Evolutionary conservation across 306 rosid genomes (phyloP).

Genomic region (Casuarina equisetifolia): DNA sequence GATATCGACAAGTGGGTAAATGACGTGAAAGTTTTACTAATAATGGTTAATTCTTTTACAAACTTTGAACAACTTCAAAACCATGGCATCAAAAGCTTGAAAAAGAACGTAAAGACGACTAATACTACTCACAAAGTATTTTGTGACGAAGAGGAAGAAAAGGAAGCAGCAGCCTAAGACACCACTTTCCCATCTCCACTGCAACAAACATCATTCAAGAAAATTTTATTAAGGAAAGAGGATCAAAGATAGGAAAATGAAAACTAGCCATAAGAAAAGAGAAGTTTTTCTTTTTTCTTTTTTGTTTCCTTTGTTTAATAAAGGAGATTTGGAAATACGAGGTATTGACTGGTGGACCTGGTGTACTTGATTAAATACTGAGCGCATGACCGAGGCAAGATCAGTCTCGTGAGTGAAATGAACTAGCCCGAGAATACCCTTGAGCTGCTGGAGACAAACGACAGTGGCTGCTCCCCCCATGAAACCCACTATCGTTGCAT

Average conservation of each 20-base stretch:
- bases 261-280: too few relatives aligned
- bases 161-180: slow-evolving; percentile 47
- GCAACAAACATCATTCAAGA: neutral
- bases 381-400: slow-evolving; percentile 70
- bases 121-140: slow-evolving; percentile 56
- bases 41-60: slow-evolving; percentile 2
- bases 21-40: neutral
- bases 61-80: neutral
- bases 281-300: too few relatives aligned
- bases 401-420: slow-evolving; percentile 78
- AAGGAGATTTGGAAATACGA: too few relatives aligned
- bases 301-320: too few relatives aligned
- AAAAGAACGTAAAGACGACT: slow-evolving; percentile 7
- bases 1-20: neutral
- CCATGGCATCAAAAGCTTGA: neutral
- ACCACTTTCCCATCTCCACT: slow-evolving; percentile 64
- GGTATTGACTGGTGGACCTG: slow-evolving; percentile 36
- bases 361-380: slow-evolving; percentile 70
- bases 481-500: slow-evolving; percentile 93
- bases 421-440: slow-evolving; percentile 72
- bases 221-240: neutral
- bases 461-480: slow-evolving; percentile 98
- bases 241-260: neutral
- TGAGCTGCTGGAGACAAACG: slow-evolving; percentile 82
- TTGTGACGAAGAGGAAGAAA: slow-evolving; percentile 42